phyloP scores from a whole-genome alignment of 1,139 yeast genomes.

The Candida pseudoviswanathii region DNA sequence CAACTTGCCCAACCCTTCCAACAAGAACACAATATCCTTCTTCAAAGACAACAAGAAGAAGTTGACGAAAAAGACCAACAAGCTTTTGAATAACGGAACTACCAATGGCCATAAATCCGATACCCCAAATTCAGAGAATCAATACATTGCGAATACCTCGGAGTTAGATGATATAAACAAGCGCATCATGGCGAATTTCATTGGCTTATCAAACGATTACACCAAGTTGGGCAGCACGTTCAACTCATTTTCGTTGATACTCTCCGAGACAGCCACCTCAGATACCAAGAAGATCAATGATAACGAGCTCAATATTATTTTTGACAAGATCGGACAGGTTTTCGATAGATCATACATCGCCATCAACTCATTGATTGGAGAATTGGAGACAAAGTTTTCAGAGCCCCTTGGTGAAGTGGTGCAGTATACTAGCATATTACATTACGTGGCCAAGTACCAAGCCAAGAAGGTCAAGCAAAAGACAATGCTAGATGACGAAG shows the following conservation, averaged over 20 bases:
- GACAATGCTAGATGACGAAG: constrained; percentile 55
- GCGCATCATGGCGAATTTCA: constrained; percentile 59
- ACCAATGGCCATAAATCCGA: constrained; percentile 4
- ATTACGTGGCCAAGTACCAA: constrained; percentile 69
- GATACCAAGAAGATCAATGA: constrained; percentile 18
- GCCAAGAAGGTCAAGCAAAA: constrained; percentile 69
- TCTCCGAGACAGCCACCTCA: constrained; percentile 35
- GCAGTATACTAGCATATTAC: constrained; percentile 68
- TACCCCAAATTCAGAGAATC: constrained; percentile 6
- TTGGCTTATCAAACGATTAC: constrained; percentile 67
- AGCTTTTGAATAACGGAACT: constrained; percentile 20
- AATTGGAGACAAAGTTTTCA: constrained; percentile 70
- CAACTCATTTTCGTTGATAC: constrained; percentile 67
- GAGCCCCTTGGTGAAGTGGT: constrained; percentile 87
- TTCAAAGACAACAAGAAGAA: constrained; percentile 36
- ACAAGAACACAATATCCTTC: constrained; percentile 35
- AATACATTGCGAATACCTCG: constrained; percentile 33
- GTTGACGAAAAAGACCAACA: constrained; percentile 30
- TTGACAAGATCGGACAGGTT: constrained; percentile 77
- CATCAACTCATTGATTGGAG: constrained; percentile 66
- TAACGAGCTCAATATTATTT: constrained; percentile 39
- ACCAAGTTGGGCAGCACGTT: constrained; percentile 72
- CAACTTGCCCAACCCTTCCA: constrained; percentile 62
- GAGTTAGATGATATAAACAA: constrained; percentile 70
- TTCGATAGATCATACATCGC: constrained; percentile 73